These are phyloP conservation scores for Globomyces pollinis-pini DNA, from an alignment of 192 early-diverging fungal species.

Conservation along the genomic window DNA sequence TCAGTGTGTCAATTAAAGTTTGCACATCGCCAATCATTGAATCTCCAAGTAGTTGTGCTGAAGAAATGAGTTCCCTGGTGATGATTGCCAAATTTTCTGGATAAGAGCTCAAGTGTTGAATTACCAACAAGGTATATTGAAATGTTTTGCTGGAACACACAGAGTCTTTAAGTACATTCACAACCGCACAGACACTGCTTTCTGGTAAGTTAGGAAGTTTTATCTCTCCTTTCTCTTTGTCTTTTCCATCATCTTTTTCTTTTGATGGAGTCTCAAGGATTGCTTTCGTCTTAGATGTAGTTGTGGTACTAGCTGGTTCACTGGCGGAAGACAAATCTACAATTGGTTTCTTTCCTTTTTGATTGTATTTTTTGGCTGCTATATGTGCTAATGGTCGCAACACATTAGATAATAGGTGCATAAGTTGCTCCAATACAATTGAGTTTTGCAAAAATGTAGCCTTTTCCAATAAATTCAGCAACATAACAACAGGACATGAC, in stretches of 20 bases:
- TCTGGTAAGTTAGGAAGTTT: conserved; percentile 77
- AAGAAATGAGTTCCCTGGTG: conserved; percentile 66
- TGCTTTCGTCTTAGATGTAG: neutral
- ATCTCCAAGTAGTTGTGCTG: conserved; percentile 61
- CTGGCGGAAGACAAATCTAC: conserved; percentile 8
- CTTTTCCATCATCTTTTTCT: too few species aligned
- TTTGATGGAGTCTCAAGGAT: conserved; percentile 7
- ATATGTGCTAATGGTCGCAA: conserved; percentile 61
- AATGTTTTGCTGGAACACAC: conserved; percentile 91
- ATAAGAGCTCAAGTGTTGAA: conserved; percentile 76
- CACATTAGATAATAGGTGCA: conserved; percentile 75
- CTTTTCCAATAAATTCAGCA: conserved; percentile 78
- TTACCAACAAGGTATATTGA: conserved; percentile 83
- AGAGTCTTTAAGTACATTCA: conserved; percentile 82
- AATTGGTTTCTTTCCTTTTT: neutral
- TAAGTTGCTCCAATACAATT: conserved; percentile 76
- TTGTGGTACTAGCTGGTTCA: neutral
- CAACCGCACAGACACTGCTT: conserved; percentile 70
- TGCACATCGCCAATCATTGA: conserved; percentile 63
- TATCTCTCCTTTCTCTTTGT: conserved; percentile 34
- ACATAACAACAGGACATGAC: conserved; percentile 58
- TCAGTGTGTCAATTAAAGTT: conserved; percentile 53
- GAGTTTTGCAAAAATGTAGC: conserved; percentile 75
- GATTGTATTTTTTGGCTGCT: conserved; percentile 15
- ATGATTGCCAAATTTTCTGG: conserved; percentile 52